Conservation (phyloP, 169 alveolate species). For the Plasmodium berghei region DNA sequence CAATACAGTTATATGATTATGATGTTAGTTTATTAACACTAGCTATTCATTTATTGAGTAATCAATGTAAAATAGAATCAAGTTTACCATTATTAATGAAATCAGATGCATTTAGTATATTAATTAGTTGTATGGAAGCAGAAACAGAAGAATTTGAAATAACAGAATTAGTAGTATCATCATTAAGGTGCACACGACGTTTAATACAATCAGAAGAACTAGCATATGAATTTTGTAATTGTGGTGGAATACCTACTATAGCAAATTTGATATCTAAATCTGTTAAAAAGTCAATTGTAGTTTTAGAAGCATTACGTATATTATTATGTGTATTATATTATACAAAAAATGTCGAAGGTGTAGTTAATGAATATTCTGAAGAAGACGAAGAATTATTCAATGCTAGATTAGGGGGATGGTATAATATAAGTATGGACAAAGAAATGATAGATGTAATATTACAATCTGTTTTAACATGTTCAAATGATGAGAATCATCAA, state of each 20-base stretch:
- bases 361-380: conserved; percentile 82
- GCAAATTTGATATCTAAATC: conserved; percentile 86
- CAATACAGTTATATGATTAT: conserved; percentile 88
- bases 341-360: conserved; percentile 83
- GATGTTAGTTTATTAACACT: conserved; percentile 87
- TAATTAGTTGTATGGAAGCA: conserved; percentile 85
- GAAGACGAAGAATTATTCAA: conserved; percentile 76
- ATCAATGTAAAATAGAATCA: conserved; percentile 85
- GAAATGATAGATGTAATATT: conserved; percentile 80
- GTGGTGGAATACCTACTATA: conserved; percentile 90
- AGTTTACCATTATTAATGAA: conserved; percentile 88
- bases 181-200: conserved; percentile 90
- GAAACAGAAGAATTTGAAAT: conserved; percentile 87
- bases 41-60: conserved; percentile 90
- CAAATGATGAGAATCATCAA: conserved; percentile 67
- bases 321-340: conserved; percentile 85
- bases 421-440: conserved; percentile 85
- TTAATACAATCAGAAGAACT: conserved; percentile 88
- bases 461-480: conserved; percentile 78
- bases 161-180: conserved; percentile 89
- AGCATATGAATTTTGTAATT: conserved; percentile 91
- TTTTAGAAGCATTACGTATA: conserved; percentile 90
- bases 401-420: conserved; percentile 81
- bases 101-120: conserved; percentile 88
- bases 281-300: conserved; percentile 87